Evolutionary conservation across 306 rosid species (phyloP).

Genomic region (Lablab purpureus): DNA sequence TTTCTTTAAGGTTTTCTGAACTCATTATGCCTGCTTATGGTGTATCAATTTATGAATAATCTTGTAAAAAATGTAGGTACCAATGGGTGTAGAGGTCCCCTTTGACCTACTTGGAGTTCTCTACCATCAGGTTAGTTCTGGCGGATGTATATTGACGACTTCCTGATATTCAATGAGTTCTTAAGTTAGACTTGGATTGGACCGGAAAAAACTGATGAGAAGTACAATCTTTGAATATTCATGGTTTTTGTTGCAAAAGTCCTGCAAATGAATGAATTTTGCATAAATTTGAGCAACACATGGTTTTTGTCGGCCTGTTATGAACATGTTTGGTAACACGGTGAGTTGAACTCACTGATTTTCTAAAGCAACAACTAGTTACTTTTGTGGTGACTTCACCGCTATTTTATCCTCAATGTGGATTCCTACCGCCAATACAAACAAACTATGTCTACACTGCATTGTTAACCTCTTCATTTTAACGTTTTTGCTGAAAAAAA

Average conservation of each 20-base stretch:
- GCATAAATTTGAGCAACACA: constrained; percentile 17
- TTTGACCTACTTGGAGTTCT: constrained; percentile 81
- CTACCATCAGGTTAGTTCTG: constrained; percentile 79
- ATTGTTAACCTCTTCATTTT: not conserved
- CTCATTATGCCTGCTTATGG: not conserved
- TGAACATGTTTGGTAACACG: not conserved
- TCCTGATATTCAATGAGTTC: constrained; percentile 37
- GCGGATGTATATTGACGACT: constrained; percentile 12
- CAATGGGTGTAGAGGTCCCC: constrained; percentile 90
- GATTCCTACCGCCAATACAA: not conserved
- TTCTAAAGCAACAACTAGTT: not conserved
- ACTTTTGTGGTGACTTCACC: not conserved
- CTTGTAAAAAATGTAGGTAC: constrained; percentile 60
- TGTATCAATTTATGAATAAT: constrained; percentile 11
- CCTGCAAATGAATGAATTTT: constrained; percentile 23
- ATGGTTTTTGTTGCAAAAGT: not conserved
- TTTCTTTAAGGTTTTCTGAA: constrained; percentile 14
- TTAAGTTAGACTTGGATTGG: constrained; percentile 38
- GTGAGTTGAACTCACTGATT: not conserved
- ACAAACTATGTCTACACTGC: not conserved
- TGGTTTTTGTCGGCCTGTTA: constrained; percentile 4
- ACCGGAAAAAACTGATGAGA: constrained; percentile 19
- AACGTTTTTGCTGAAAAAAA: not conserved
- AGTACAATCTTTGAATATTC: constrained; percentile 4
- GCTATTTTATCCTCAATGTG: not conserved